phyloP scores from a whole-genome alignment of 2,329 filamentous ascomycete species.

The Pseudocercospora cruenta region DNA sequence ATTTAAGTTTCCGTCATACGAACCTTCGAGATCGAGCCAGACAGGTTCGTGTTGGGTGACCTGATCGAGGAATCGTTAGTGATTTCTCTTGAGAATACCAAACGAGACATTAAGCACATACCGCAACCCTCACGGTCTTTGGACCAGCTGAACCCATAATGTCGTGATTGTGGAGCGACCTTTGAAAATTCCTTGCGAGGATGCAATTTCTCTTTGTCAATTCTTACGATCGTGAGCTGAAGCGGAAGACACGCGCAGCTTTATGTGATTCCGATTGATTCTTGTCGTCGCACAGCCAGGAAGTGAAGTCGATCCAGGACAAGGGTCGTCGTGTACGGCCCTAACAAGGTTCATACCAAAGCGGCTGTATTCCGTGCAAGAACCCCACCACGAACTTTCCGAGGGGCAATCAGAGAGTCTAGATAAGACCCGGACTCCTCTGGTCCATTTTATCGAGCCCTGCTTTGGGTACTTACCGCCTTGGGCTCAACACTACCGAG shows the following conservation, averaged over 20 bases:
- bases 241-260: neutral
- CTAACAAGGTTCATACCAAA: neutral
- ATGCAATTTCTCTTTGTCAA: neutral
- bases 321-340: neutral
- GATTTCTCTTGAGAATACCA: neutral
- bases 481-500: neutral
- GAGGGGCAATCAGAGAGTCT: constrained; percentile 6
- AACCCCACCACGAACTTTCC: neutral
- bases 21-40: constrained; percentile 62
- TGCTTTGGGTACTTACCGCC: constrained; percentile 4
- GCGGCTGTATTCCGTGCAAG: constrained; percentile 1
- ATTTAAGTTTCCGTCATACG: constrained; percentile 43
- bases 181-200: neutral
- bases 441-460: constrained; percentile 2
- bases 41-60: constrained; percentile 62
- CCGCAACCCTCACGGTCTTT: constrained; percentile 29
- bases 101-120: neutral
- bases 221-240: neutral
- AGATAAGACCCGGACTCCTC: constrained; percentile 11
- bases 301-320: neutral
- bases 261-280: neutral
- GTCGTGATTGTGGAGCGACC: neutral
- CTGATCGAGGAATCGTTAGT: constrained; percentile 32
- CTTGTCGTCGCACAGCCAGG: neutral
- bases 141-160: constrained; percentile 20